Base-by-base conservation (phyloP, 2,329 filamentous ascomycete species). In the Ceratocystiopsis minuta region DNA sequence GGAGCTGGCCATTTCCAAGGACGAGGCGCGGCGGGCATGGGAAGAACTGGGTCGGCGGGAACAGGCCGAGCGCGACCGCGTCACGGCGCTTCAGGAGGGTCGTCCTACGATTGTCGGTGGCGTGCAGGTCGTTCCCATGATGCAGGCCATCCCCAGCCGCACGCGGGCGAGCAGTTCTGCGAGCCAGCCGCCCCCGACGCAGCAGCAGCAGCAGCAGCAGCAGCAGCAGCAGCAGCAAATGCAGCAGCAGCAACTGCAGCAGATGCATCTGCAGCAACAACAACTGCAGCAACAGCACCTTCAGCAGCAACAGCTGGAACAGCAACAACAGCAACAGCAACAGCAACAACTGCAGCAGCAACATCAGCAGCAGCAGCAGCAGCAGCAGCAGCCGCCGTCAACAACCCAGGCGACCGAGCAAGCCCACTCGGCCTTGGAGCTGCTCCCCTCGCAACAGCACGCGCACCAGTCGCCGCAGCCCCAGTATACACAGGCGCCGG, bases 91-190 rank as follows among this genome's bases (percentile, higher is more conserved):
- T 18, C 78, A 90, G 52, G 80, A 82, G 48, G 90, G 90, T 7
- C 77, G 86, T 46, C 83, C 88, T 14, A 95, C 86, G 1, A 68
- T 92, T 39, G 82, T 98, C 10, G 86, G 87, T 39, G 88, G 88
- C 36, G 85, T 96, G 13, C 87, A 95, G 54, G 90, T 98, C 13
- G 83, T 96, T 16, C 90, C 90, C 7, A 93, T 92, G 83, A 78
- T 78, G 37, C 78, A 80, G 50, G 78, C 78, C 11, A 67, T 77
- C 13, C 67, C 70, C 3, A 73, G 69, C 52, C 70, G 71, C 44
- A 63, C 68, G 39, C 58, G 60, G n/a, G 40, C 43, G 3, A 34
- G 32, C 40, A 69, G 62, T 49, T 57, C 20, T 20, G 20, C 61
- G 60, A 66, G 38, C 48, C 57, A 59, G 17, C 49, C 45, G 39